Base-by-base conservation (phyloP, 148 eudicot species). In the Hydrangea macrophylla region DNA sequence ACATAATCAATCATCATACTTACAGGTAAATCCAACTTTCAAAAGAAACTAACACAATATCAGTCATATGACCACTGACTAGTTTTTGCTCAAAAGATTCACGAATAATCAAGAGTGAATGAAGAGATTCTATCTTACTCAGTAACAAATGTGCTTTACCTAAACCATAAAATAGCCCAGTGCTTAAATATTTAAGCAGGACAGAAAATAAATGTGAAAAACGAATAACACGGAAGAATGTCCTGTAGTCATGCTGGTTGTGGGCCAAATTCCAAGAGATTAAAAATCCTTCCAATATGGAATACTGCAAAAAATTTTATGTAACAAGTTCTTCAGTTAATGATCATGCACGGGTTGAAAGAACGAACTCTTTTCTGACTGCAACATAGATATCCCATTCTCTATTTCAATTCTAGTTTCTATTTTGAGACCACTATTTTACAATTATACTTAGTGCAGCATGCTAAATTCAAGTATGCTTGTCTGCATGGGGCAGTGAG, bases 401-500 rank as follows among this genome's bases (percentile, higher is more conserved):
- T 20, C 53, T 17, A 48, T 17, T 17, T 0, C 2, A 48, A 48
- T 48, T 18, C 20, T 48, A 22, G 53, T 48, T 48, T 48, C 53
- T 48, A 5, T 18, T 18, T 17, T 48, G 53, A 48, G 23, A n/a
- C n/a, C 23, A 2, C 13, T 18, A 48, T 48, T 48, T 48, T 48
- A n/a, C 53, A 48, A 5, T 22, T 7, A 48, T 18, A 48, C 53
- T 48, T 18, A n/a, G n/a, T n/a, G n/a, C 22, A 11, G 6, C n/a
- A 18, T 17, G 53, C 17, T 48, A 20, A 48, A 44, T 8, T 39
- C 37, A 39, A 8, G n/a, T 63, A 55, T 12, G 40, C 54, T 5
- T 2, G 26, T 28, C 28, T 13, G 56, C 50, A 40, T n/a, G 26
- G 24, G 51, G 35, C 31, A 76, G 62, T 36, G 55, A 70, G 58